These are phyloP conservation scores for Aureococcus anophagefferens DNA, from an alignment of 108 stramenopile species.

Conservation along the genomic window DNA sequence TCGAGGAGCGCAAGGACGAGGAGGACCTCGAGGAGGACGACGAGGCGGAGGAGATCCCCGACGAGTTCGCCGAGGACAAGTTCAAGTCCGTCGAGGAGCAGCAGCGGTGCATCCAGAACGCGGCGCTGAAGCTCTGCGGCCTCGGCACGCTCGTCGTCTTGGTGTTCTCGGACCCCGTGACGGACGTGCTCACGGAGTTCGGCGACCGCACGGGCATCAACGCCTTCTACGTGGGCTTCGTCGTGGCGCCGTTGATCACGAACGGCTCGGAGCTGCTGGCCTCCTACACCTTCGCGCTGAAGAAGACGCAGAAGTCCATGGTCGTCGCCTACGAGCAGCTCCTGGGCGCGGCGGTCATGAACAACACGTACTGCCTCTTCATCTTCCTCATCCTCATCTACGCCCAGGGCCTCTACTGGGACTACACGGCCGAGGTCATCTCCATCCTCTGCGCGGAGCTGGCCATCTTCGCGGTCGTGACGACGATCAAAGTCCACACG, in stretches of 20 bases:
- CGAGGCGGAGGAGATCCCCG: constrained; percentile 43
- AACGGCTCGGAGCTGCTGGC: constrained; percentile 91
- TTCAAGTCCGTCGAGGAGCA: constrained; percentile 62
- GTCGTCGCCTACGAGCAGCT: constrained; percentile 55
- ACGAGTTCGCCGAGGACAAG: constrained; percentile 43
- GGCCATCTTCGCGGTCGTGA: constrained; percentile 37
- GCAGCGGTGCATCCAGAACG: constrained; percentile 64
- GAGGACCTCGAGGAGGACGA: constrained; percentile 53
- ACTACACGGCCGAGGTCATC: constrained; percentile 89
- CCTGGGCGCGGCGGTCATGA: constrained; percentile 90
- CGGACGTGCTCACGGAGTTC: constrained; percentile 82
- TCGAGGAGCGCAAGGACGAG: constrained; percentile 24
- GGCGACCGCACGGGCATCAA: constrained; percentile 58
- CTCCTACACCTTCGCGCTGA: constrained; percentile 76
- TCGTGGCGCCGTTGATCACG: constrained; percentile 86
- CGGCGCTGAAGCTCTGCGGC: constrained; percentile 67
- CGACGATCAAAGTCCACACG: constrained; percentile 1
- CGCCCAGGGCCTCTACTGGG: constrained; percentile 80
- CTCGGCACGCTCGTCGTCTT: constrained; percentile 76
- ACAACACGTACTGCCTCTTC: constrained; percentile 89
- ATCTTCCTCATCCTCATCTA: constrained; percentile 88
- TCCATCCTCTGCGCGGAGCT: constrained; percentile 79
- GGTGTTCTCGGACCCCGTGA: constrained; percentile 88
- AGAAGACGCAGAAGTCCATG: constrained; percentile 85
- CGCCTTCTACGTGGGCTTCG: constrained; percentile 89